phyloP scores from a whole-genome alignment of 352 stramenopile species.

The Pythium apleroticum region DNA sequence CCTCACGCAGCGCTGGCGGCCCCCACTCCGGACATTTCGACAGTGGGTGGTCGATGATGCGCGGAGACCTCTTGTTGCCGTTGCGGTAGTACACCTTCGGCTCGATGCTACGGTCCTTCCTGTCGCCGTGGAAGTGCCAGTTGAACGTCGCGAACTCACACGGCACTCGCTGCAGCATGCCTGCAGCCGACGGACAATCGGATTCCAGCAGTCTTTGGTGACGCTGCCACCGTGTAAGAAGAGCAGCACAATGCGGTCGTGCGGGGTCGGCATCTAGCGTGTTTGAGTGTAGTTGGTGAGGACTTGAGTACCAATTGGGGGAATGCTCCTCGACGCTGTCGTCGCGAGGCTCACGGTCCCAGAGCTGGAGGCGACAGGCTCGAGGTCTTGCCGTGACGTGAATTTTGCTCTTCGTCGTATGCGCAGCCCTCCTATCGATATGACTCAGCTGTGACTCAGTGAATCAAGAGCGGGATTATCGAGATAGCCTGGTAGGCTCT shows the following conservation, averaged over 20 bases:
- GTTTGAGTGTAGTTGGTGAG: no score
- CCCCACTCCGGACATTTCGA: slow-evolving; percentile 19
- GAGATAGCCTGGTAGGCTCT: no score
- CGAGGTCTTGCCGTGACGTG: no score
- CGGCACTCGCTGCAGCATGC: slow-evolving; percentile 22
- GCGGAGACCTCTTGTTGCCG: slow-evolving; percentile 15
- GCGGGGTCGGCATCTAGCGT: no score
- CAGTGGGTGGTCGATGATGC: slow-evolving; percentile 22
- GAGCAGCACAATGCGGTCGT: slow-evolving; percentile 27
- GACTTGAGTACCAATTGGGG: no score
- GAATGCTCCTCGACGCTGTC: no score
- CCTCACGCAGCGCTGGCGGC: slow-evolving; percentile 18
- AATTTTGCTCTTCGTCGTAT: no score
- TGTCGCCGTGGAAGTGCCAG: slow-evolving; percentile 41
- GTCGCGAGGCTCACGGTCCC: no score
- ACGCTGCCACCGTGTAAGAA: slow-evolving; percentile 45
- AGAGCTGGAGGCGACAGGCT: no score
- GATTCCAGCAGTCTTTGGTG: slow-evolving; percentile 43
- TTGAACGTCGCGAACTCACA: slow-evolving; percentile 38
- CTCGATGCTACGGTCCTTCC: slow-evolving; percentile 33
- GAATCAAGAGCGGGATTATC: no score
- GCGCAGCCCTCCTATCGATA: no score
- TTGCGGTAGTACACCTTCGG: slow-evolving; percentile 22
- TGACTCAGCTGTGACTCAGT: no score
- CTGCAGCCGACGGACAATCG: slow-evolving; percentile 38